Evolutionary conservation across 2,329 filamentous ascomycete genomes (phyloP), one percentile per base, ranked within the genome.

Genomic region (Xylariaceae sp.): DNA sequence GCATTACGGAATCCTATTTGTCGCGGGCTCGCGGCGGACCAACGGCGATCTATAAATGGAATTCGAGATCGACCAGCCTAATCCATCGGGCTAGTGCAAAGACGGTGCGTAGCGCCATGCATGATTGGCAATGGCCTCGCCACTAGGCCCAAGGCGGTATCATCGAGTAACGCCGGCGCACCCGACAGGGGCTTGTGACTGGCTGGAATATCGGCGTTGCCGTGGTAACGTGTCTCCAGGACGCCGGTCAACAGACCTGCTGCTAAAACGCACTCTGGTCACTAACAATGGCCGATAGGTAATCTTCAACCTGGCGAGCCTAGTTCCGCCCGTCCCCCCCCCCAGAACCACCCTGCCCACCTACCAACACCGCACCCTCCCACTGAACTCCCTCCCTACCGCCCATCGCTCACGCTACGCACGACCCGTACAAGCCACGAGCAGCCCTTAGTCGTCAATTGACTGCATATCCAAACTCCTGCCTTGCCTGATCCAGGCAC

Each of bases 401-500:
- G 39, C 53, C 15, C 37, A 61, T 48, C 34, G 50, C 48, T 11
- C 18, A 35, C 35, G 49, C 37, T 39, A 58, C 37, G 18, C 35
- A 51, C 18, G 30, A 58, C 30, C 37, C 35, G 10, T 15, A 39
- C 34, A 18, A n/a, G 47, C 47, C 10, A 52, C 51, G 34, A 48
- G n/a, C n/a, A 44, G 47, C 9, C 6, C 45, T 53, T 50, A 18
- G 42, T 51, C 30, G 53, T 37, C 39, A 34, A 37, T 39, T n/a
- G 49, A 45, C 42, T 49, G 30, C 51, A 37, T 53, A 44, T 30
- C 53, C 59, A 47, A 61, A 61, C 35, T 56, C 34, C 42, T 50
- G 57, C 57, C 61, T 64, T 56, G 53, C 17, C 42, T 45, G 42
- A 45, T 45, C 49, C 18, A 62, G 65, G 65, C 65, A 65, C 65